Evolutionary conservation across 2,329 filamentous ascomycete species (phyloP).

Genomic region (Capronia americana): DNA sequence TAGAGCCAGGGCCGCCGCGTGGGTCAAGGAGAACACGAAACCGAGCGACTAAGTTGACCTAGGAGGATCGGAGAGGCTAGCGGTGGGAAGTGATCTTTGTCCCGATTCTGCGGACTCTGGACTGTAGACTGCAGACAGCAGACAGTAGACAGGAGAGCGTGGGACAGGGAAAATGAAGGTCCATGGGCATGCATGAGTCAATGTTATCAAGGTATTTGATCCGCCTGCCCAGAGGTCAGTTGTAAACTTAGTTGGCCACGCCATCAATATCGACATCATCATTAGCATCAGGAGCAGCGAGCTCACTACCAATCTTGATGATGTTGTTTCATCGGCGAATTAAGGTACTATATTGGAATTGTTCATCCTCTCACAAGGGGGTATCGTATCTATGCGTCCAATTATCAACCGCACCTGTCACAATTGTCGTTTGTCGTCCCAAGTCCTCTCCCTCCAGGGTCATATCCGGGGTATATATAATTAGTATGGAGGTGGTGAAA

Average conservation of each 20-base stretch:
- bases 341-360: background rate
- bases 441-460: background rate
- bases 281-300: background rate
- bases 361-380: background rate
- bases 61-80: background rate
- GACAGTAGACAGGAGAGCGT: too few relatives aligned
- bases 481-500: background rate
- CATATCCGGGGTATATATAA: background rate
- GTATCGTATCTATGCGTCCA: background rate
- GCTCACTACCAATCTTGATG: background rate
- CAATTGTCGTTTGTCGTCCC: background rate
- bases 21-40: conserved; percentile 26
- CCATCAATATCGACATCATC: background rate
- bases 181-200: too few relatives aligned
- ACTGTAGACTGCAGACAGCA: too few relatives aligned
- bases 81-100: too few relatives aligned
- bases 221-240: too few relatives aligned
- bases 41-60: background rate
- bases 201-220: too few relatives aligned
- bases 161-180: too few relatives aligned
- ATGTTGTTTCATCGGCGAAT: background rate
- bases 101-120: too few relatives aligned
- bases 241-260: too few relatives aligned
- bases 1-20: conserved; percentile 66
- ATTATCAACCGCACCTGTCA: background rate